Evolutionary conservation across 306 rosid species (phyloP), one percentile per base, ranked within the genome.

Genomic region (Prunus mira): DNA sequence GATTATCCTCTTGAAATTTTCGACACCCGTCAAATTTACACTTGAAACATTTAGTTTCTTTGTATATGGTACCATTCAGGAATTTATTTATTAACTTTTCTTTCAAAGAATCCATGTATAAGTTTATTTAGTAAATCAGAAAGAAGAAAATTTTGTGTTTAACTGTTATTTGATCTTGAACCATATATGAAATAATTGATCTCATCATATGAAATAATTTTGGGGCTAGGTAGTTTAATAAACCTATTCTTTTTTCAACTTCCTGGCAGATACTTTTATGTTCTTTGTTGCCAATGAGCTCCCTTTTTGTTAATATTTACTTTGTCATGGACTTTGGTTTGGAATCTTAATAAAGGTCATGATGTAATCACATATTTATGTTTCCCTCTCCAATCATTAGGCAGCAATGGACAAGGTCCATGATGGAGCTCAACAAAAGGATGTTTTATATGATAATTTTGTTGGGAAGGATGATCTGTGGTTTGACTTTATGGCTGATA

Each of bases 401-500:
- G 99, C 99, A 83, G 99, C 97, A 79, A 95, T 92, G 99, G 84
- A 80, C 89, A 90, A 82, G 91, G 87, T 72, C 83, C 83, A 80
- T 25, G 87, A 90, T 34, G 93, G 88, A 80, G 86, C 80, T 75
- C 76, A 81, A 65, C 84, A 86, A 70, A 84, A 76, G 61, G 99
- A 90, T 74, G 84, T 90, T 81, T 72, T 95, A 43, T 95, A 88
- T 75, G 88, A 84, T 80, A 95, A 95, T 80, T 88, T 92, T 67
- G 81, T 84, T 67, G 93, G 87, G 80, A 89, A 84, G 88, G 91
- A 91, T 67, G 97, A 88, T 65, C 80, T 95, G 45, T 95, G 99
- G 97, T 95, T 95, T 84, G 99, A 95, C 84, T 95, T 95, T 84
- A 92, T 92, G 97, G 97, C 99, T 80, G 99, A 95, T 84, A 95